Conservation (phyloP, 257 asterid genomes). For the Echium plantagineum region DNA sequence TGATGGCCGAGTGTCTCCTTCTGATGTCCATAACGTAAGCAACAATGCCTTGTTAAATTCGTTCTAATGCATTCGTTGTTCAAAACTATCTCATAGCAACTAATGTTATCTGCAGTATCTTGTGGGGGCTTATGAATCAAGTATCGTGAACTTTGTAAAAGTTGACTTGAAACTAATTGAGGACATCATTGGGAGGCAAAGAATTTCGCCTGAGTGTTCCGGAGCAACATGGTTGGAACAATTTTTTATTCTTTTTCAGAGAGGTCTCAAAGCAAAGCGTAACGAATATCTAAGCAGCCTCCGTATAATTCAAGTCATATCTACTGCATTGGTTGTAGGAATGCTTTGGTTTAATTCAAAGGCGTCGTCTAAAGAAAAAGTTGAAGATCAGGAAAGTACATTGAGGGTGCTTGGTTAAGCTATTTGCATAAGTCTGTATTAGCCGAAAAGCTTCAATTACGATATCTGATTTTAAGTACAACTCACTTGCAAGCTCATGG, state of each 20-base stretch:
- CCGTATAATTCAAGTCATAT: conserved; percentile 75
- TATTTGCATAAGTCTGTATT: too few relatives aligned
- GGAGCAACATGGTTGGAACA: conserved; percentile 90
- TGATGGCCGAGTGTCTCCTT: conserved; percentile 41
- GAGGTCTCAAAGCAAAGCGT: conserved; percentile 78
- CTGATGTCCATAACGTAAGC: conserved; percentile 53
- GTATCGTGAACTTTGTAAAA: conserved; percentile 55
- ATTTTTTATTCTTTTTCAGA: conserved; percentile 53
- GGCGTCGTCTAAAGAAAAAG: conserved; percentile 31
- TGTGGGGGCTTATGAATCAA: conserved; percentile 67
- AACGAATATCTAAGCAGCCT: conserved; percentile 87
- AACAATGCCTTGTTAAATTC: background rate
- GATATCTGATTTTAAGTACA: too few relatives aligned
- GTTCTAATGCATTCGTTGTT: background rate
- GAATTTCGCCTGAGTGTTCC: conserved; percentile 39
- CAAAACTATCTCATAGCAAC: background rate
- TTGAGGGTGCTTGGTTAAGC: too few relatives aligned
- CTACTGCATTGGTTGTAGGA: conserved; percentile 70
- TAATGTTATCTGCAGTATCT: conserved; percentile 47
- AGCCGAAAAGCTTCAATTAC: too few relatives aligned
- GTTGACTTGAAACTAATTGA: conserved; percentile 37
- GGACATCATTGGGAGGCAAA: conserved; percentile 30
- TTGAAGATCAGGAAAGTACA: conserved; percentile 57
- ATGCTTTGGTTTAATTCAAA: conserved; percentile 92
- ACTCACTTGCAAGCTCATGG: too few relatives aligned